Percentiles rank a stretch among this genome's conserved stretches.
These are phyloP conservation scores for Rhodofomes roseus DNA, from an alignment of 1,284 basidiomycete species.

Conservation along the genomic window DNA sequence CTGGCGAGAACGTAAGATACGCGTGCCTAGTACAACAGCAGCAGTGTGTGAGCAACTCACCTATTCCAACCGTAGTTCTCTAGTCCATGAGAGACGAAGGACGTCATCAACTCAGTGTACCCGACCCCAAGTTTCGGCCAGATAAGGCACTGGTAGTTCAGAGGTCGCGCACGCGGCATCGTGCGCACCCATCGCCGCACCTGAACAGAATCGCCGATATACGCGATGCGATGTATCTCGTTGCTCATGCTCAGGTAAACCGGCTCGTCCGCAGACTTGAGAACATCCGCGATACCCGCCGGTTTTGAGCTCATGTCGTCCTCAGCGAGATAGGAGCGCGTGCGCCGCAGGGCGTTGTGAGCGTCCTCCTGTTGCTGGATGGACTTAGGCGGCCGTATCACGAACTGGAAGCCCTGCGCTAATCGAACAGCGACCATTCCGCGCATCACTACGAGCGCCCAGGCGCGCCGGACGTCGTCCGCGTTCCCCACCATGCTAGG, in stretches of 20 bases:
- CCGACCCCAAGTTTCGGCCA: slow-evolving; percentile 90
- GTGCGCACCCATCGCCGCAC: slow-evolving; percentile 86
- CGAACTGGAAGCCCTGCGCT: slow-evolving; percentile 96
- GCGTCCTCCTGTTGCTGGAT: slow-evolving; percentile 20
- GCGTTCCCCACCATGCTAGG: slow-evolving; percentile 43
- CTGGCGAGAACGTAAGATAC: slow-evolving; percentile 30
- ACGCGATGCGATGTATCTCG: slow-evolving; percentile 91
- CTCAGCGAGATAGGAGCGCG: slow-evolving; percentile 51
- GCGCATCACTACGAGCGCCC: slow-evolving; percentile 85
- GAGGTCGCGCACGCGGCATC: slow-evolving; percentile 58
- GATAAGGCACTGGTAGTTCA: slow-evolving; percentile 85
- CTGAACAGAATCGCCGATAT: slow-evolving; percentile 83
- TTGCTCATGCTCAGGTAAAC: slow-evolving; percentile 94
- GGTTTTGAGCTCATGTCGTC: slow-evolving; percentile 57
- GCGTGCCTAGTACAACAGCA: slow-evolving; percentile 3
- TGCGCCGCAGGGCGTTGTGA: slow-evolving; percentile 34
- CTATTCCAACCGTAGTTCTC: slow-evolving; percentile 84
- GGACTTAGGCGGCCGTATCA: slow-evolving; percentile 44
- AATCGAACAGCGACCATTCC: slow-evolving; percentile 93
- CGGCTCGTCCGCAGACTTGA: slow-evolving; percentile 64
- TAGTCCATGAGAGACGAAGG: slow-evolving; percentile 77
- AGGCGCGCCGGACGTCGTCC: slow-evolving; percentile 61
- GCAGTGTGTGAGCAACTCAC: slow-evolving; percentile 31
- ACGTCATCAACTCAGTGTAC: slow-evolving; percentile 77
- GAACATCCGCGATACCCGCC: slow-evolving; percentile 68